These are phyloP conservation scores for Penicillium corylophilum DNA, from an alignment of 2,329 filamentous ascomycete species.

Conservation along the genomic window DNA sequence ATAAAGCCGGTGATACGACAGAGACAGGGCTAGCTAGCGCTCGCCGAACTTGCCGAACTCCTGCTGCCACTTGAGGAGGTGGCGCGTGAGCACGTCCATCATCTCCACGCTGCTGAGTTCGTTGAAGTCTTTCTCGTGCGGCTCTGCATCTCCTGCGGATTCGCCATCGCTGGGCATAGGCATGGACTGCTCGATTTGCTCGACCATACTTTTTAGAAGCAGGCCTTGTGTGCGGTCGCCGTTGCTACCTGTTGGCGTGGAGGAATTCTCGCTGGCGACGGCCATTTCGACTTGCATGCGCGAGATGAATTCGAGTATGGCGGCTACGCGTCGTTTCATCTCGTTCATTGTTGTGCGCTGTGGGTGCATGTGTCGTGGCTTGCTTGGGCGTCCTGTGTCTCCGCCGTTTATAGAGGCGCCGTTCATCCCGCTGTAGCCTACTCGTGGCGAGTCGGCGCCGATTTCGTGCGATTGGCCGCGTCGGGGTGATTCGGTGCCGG, in stretches of 20 bases:
- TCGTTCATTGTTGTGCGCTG: constrained; percentile 75
- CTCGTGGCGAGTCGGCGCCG: constrained; percentile 39
- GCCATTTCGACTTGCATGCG: constrained; percentile 86
- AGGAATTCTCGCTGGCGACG: constrained; percentile 50
- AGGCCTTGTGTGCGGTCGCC: constrained; percentile 35
- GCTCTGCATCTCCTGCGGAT: constrained; percentile 26
- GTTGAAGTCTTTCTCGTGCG: constrained; percentile 61
- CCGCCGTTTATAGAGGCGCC: constrained; percentile 56
- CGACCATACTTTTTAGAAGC: constrained; percentile 35
- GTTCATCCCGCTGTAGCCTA: constrained; percentile 33
- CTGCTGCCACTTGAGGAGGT: constrained; percentile 82
- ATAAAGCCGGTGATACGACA: constrained; percentile 7
- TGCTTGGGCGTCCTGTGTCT: constrained; percentile 60
- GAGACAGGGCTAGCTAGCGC: constrained; percentile 34
- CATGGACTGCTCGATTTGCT: constrained; percentile 33
- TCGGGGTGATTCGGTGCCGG: constrained; percentile 46
- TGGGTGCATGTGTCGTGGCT: constrained; percentile 56
- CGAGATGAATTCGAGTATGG: constrained; percentile 85
- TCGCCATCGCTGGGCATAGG: constrained; percentile 27
- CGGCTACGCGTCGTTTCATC: constrained; percentile 79
- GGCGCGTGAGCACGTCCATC: constrained; percentile 81
- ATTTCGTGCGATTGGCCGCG: constrained; percentile 42
- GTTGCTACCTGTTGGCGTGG: constrained; percentile 37
- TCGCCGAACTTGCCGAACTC: constrained; percentile 60
- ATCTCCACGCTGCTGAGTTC: constrained; percentile 78